Base-by-base conservation (phyloP, 202 grass and related monocot species). In the Digitaria exilis region DNA sequence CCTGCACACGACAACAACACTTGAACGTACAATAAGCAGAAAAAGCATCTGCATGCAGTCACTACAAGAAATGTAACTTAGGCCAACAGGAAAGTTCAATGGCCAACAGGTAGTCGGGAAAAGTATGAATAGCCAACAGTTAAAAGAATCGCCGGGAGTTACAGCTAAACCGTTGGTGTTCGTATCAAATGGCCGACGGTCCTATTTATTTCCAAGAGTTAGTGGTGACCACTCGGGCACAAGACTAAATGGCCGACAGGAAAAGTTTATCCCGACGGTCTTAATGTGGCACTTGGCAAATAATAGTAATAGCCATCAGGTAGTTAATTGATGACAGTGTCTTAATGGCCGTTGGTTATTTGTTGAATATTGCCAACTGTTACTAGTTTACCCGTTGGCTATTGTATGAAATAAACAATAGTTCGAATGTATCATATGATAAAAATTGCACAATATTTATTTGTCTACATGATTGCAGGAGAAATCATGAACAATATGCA, bases 1-100 rank as follows among this genome's bases (percentile, higher is more conserved):
- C 81, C n/a, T n/a, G n/a, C n/a, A n/a, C 75, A 81, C 29, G 32
- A 73, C 24, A 12, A 55, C 11, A 31, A 56, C 63, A 67, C 25
- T 25, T 19, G 6, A 75, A 42, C n/a, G n/a, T n/a, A n/a, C 32
- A 25, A 6, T 56, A 62, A 77, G 32, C 58, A 86, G 25, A 19
- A n/a, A n/a, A n/a, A n/a, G n/a, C n/a, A n/a, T n/a, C n/a, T n/a
- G n/a, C n/a, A n/a, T n/a, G n/a, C n/a, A n/a, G n/a, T n/a, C n/a
- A n/a, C n/a, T n/a, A n/a, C n/a, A n/a, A n/a, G n/a, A n/a, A n/a
- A n/a, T n/a, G n/a, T n/a, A n/a, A n/a, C n/a, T n/a, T n/a, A n/a
- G n/a, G n/a, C n/a, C n/a, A n/a, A n/a, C n/a, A n/a, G n/a, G n/a
- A n/a, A n/a, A n/a, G n/a, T n/a, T n/a, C n/a, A n/a, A n/a, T n/a